A percentile compares a stretch with the other conserved stretches of the same genome.
These are phyloP conservation scores for Cytospora leucostoma DNA, from an alignment of 2,329 filamentous ascomycete genomes.

Conservation along the genomic window DNA sequence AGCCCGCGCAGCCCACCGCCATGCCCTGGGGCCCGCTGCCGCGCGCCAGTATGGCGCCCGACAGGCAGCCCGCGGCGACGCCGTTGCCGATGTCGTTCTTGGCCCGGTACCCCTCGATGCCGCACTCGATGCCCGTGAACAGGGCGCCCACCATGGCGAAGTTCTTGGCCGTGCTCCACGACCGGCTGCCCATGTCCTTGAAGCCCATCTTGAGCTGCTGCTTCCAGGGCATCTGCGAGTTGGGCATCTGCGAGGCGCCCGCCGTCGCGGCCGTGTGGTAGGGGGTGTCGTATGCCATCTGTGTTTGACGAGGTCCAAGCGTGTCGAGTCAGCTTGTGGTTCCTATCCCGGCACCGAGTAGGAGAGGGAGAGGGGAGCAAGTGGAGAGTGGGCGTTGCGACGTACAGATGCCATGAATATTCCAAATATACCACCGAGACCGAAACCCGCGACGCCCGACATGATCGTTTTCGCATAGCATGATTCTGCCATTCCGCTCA, in stretches of 20 bases:
- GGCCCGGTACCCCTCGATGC: conserved; percentile 86
- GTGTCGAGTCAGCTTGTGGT: too few species aligned
- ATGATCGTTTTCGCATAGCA: conserved; percentile 87
- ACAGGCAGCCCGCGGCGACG: conserved; percentile 83
- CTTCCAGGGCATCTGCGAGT: conserved; percentile 71
- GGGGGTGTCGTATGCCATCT: conserved; percentile 99
- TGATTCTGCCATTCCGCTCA: conserved; percentile 79
- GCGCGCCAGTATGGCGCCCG: conserved; percentile 83
- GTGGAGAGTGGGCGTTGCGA: background rate
- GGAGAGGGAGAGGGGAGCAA: background rate
- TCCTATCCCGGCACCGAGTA: background rate
- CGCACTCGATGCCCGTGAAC: conserved; percentile 92
- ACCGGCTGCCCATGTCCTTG: conserved; percentile 89
- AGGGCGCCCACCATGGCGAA: conserved; percentile 92
- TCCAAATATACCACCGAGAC: conserved; percentile 89
- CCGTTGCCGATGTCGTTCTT: conserved; percentile 94
- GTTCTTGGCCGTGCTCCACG: conserved; percentile 84
- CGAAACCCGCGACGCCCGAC: conserved; percentile 91
- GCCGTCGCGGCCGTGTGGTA: conserved; percentile 57
- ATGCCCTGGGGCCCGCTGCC: conserved; percentile 89
- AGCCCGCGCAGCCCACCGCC: conserved; percentile 84
- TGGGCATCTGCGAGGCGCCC: conserved; percentile 36
- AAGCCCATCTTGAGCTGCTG: conserved; percentile 85
- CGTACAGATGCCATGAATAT: conserved; percentile 96
- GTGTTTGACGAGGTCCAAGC: too few species aligned